Evolutionary conservation across 768 basidiomycete genomes (phyloP).

Genomic region (Lactifluus hygrophoroides): DNA sequence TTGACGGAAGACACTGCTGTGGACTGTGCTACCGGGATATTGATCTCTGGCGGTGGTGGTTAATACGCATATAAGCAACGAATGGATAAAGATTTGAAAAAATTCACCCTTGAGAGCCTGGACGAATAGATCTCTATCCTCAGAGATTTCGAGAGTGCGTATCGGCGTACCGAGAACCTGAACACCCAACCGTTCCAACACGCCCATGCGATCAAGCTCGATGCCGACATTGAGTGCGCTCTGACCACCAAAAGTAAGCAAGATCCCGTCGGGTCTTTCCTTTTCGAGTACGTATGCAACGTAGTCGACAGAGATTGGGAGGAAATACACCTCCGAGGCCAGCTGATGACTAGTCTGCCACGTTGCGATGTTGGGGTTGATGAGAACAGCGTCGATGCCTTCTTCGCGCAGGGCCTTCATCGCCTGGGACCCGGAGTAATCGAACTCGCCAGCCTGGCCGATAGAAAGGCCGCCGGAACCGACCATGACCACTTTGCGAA

Average conservation of each 20-base stretch:
- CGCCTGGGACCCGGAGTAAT: slow-evolving; percentile 98
- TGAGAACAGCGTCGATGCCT: slow-evolving; percentile 87
- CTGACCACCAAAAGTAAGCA: slow-evolving; percentile 97
- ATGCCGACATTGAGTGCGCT: slow-evolving; percentile 98
- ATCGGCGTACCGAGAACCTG: slow-evolving; percentile 92
- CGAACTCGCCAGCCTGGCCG: slow-evolving; percentile 98
- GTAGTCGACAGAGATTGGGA: slow-evolving; percentile 94
- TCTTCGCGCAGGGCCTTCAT: slow-evolving; percentile 96
- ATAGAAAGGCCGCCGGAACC: slow-evolving; percentile 95
- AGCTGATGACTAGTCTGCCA: slow-evolving; percentile 99
- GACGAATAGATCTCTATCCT: slow-evolving; percentile 62
- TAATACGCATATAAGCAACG: no score
- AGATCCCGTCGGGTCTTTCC: slow-evolving; percentile 93
- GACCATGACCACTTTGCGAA: slow-evolving; percentile 92
- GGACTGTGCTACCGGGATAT: slow-evolving; percentile 51
- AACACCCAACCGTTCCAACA: slow-evolving; percentile 68
- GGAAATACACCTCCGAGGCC: slow-evolving; percentile 94
- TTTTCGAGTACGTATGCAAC: slow-evolving; percentile 98
- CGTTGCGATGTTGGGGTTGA: slow-evolving; percentile 98
- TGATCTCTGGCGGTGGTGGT: slow-evolving; percentile 41
- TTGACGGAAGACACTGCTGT: slow-evolving; percentile 95
- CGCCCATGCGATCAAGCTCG: slow-evolving; percentile 52
- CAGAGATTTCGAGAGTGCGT: slow-evolving; percentile 72
- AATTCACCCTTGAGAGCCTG: slow-evolving; percentile 89
- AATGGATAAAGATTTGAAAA: slow-evolving; percentile 80